Base-by-base conservation (phyloP, 805 yeast species). In the Limtongia smithiae region DNA sequence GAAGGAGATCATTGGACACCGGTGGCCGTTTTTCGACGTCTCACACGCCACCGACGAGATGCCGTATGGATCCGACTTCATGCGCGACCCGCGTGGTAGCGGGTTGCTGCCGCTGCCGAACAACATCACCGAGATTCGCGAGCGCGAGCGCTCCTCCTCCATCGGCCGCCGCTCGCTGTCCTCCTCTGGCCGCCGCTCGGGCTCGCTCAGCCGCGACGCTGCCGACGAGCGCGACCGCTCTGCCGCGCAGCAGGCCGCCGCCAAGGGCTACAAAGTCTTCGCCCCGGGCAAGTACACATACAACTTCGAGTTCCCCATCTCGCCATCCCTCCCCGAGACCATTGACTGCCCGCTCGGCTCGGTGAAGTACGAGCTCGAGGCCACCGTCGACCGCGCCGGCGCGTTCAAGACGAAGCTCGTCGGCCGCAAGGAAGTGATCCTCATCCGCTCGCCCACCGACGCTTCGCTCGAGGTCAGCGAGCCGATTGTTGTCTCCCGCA, bases 271-370 rank as follows among this genome's bases (percentile, higher is more conserved):
- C 59, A 75, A 74, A 41, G 66, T 70, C 3, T 90, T 91, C 59
- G 72, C 76, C 20, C 88, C 95, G 0, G 98, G 97, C 18, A 97
- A 90, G 61, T 93, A 93, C 63, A 76, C 88, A 39, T 93, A 91
- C 71, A 84, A 87, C 51, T 91, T 93, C 66, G 98, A 93, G 66
- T 86, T 89, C 50, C 83, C 94, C 4, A 73, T 93, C 24, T 91
- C 86, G 4, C 78, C 90, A 9, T 79, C 85, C 12, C 72, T 82
- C 24, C 97, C 97, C 0, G 98, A 93, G 65, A 63, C 95, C 0
- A 76, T 84, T 3, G 69, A 71, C 32, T 87, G 87, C 12, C 81
- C 89, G 4, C 89, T 87, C 68, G 98, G 98, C 1, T 73, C 78
- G 12, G 95, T 89, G 2, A 63, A 68, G 31, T 93, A 94, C 68